These are phyloP conservation scores for Schizosaccharomyces pombe DNA, from an alignment of 805 yeast genomes.

Conservation along the genomic window DNA sequence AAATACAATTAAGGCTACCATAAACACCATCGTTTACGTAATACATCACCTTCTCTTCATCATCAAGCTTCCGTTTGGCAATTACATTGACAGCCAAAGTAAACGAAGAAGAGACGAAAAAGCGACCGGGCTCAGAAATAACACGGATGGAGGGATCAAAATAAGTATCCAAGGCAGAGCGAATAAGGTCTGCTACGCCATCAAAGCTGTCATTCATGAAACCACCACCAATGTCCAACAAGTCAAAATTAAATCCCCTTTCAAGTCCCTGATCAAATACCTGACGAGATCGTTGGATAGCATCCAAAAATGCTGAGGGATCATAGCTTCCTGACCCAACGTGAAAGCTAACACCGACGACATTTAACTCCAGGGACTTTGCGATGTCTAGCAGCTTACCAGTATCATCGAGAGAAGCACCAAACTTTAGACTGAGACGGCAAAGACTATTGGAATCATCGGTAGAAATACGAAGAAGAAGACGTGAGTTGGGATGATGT, in stretches of 20 bases:
- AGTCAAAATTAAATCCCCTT: constrained; percentile 25
- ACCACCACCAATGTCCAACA: constrained; percentile 87
- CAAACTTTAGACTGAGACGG: constrained; percentile 69
- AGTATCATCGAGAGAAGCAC: constrained; percentile 41
- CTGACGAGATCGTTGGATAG: constrained; percentile 43
- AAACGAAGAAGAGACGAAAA: constrained; percentile 63
- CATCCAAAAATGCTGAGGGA: constrained; percentile 37
- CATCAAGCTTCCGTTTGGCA: constrained; percentile 41
- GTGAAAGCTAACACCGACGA: constrained; percentile 81
- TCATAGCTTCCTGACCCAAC: constrained; percentile 86
- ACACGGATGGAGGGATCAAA: constrained; percentile 36
- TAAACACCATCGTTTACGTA: constrained; percentile 89
- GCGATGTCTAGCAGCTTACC: constrained; percentile 36
- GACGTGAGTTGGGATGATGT: constrained; percentile 43
- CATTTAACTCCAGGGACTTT: constrained; percentile 31
- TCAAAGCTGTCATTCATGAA: constrained; percentile 39
- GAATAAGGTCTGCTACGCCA: constrained; percentile 34
- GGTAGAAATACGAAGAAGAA: constrained; percentile 63
- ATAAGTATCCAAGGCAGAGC: constrained; percentile 27
- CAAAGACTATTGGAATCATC: constrained; percentile 78
- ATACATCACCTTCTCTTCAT: constrained; percentile 26
- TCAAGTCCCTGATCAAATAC: constrained; percentile 38
- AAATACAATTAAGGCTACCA: constrained; percentile 81
- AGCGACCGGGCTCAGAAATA: constrained; percentile 89
- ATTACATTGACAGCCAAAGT: constrained; percentile 65